Conservation (phyloP, 1,284 basidiomycete species). For the Ceratobasidium papillatum region DNA sequence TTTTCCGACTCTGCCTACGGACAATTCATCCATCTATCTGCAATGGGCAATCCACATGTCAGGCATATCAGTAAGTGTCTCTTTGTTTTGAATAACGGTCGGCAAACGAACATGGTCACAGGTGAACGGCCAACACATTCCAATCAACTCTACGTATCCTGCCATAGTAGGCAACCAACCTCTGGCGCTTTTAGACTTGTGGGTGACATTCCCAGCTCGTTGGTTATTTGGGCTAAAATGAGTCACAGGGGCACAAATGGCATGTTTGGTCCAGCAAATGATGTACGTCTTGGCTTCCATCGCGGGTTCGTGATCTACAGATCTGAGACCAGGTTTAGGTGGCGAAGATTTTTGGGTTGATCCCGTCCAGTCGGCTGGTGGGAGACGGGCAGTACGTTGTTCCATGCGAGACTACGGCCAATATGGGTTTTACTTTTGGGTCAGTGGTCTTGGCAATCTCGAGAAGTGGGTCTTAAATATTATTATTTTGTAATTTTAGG, state of each 20-base stretch:
- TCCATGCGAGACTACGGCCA: constrained; percentile 74
- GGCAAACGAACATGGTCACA: constrained; percentile 49
- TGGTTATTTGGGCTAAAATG: constrained; percentile 20
- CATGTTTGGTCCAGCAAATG: constrained; percentile 81
- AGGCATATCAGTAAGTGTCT: constrained; percentile 62
- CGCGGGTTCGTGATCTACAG: not conserved
- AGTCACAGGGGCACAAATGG: constrained; percentile 72
- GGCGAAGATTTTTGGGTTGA: constrained; percentile 66
- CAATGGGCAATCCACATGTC: constrained; percentile 80
- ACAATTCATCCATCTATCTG: constrained; percentile 73
- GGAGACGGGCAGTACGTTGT: constrained; percentile 78
- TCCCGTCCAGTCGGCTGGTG: constrained; percentile 76
- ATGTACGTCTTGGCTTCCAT: constrained; percentile 59
- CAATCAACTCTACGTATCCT: constrained; percentile 73
- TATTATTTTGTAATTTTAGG: constrained; percentile 53
- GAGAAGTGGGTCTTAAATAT: not conserved
- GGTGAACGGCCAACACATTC: constrained; percentile 68
- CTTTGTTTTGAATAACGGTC: not conserved
- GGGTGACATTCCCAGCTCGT: constrained; percentile 49
- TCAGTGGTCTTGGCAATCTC: constrained; percentile 50
- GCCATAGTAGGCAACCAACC: constrained; percentile 64
- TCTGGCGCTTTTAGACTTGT: constrained; percentile 81
- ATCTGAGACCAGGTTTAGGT: constrained; percentile 59
- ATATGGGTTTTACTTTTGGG: constrained; percentile 80
- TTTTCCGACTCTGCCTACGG: constrained; percentile 66